These are phyloP conservation scores for Rhizophagus clarus DNA, from an alignment of 192 early-diverging fungal genomes.

Conservation along the genomic window DNA sequence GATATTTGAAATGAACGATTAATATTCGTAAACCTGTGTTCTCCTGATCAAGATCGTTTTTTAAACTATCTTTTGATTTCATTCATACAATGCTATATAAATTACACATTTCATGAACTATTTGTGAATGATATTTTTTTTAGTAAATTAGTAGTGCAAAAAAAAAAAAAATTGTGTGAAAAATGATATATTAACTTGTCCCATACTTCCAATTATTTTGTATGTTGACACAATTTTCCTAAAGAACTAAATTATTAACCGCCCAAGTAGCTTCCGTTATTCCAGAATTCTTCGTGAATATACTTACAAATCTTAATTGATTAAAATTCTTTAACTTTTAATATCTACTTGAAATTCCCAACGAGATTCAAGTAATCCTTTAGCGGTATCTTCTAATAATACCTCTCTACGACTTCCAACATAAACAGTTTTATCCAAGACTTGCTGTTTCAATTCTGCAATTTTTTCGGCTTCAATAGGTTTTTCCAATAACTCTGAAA, in stretches of 20 bases:
- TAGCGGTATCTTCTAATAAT: constrained; percentile 87
- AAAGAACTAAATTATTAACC: not conserved
- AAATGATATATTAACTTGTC: not conserved
- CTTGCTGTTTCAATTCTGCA: constrained; percentile 77
- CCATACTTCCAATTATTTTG: too few relatives aligned
- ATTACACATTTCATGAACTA: not conserved
- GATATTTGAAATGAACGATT: not conserved
- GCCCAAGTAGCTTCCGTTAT: not conserved
- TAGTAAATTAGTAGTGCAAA: not conserved
- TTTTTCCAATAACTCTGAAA: constrained; percentile 90
- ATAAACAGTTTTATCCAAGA: constrained; percentile 94
- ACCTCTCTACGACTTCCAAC: constrained; percentile 87
- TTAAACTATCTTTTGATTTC: not conserved
- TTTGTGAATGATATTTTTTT: not conserved
- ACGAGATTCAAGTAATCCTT: constrained; percentile 79
- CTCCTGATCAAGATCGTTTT: not conserved
- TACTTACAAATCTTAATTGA: not conserved
- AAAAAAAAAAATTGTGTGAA: not conserved
- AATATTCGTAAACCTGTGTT: not conserved
- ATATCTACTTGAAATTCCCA: constrained; percentile 73
- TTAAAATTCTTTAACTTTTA: constrained; percentile 34
- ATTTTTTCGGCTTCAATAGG: constrained; percentile 76
- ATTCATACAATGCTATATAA: not conserved
- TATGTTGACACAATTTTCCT: not conserved
- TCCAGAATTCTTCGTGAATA: not conserved